Evolutionary conservation across 2,329 filamentous ascomycete species (phyloP).

Genomic region (Neofusicoccum kwambonambiense): DNA sequence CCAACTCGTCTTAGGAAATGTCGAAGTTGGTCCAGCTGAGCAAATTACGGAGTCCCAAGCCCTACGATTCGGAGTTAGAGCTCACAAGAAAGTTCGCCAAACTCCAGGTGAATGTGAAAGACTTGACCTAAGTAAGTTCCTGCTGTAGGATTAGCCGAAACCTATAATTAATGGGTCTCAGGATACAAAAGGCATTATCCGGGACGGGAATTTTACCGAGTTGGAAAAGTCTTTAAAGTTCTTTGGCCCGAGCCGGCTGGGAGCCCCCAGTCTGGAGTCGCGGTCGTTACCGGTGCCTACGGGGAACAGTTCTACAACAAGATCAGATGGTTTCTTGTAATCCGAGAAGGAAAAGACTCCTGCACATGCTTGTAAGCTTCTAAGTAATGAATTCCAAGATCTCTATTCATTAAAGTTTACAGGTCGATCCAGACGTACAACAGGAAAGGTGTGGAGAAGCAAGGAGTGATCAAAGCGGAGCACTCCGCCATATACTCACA

Average conservation of each 20-base stretch:
- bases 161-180: not conserved
- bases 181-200: not conserved
- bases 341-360: conserved; percentile 5
- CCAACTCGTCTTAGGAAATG: not conserved
- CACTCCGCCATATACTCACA: not conserved
- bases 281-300: not conserved
- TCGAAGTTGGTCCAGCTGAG: not conserved
- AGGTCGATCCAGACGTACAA: conserved; percentile 17
- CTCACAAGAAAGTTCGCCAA: not conserved
- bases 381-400: no score
- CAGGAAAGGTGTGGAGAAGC: not conserved
- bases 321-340: conserved; percentile 19
- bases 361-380: conserved; percentile 17
- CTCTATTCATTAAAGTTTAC: no score
- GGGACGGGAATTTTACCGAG: not conserved
- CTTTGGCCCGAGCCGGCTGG: conserved; percentile 11
- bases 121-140: conserved; percentile 10
- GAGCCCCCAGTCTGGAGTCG: not conserved
- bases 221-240: conserved; percentile 14
- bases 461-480: not conserved
- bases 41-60: conserved; percentile 1
- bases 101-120: not conserved
- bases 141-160: not conserved
- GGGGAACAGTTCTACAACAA: conserved; percentile 8
- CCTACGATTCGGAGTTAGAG: not conserved